phyloP scores from a whole-genome alignment of 805 yeast species.

The Kockiozyma suomiensis region DNA sequence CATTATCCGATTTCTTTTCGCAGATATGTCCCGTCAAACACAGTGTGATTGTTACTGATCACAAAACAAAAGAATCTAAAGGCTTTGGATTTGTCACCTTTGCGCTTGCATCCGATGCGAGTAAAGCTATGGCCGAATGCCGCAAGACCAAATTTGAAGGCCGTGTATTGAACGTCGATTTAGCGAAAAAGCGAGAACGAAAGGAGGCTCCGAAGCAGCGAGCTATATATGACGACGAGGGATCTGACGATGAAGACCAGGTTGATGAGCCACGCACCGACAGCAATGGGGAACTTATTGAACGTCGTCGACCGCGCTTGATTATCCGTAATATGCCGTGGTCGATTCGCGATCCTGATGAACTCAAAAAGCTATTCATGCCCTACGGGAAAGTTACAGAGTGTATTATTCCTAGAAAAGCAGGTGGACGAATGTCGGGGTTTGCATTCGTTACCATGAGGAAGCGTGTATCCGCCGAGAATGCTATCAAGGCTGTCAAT shows the following conservation, averaged over 20 bases:
- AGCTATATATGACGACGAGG: slow-evolving; percentile 23
- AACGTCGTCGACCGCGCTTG: slow-evolving; percentile 74
- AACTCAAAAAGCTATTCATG: slow-evolving; percentile 67
- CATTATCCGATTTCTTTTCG: slow-evolving; percentile 81
- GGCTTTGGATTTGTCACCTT: slow-evolving; percentile 97
- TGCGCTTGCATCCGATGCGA: slow-evolving; percentile 79
- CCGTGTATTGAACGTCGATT: slow-evolving; percentile 70
- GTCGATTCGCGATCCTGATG: slow-evolving; percentile 81
- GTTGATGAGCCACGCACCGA: neutral
- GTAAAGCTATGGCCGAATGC: slow-evolving; percentile 68
- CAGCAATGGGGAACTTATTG: slow-evolving; percentile 50
- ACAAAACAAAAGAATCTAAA: slow-evolving; percentile 67
- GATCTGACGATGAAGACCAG: slow-evolving; percentile 21
- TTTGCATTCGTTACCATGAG: slow-evolving; percentile 94
- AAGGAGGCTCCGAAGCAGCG: slow-evolving; percentile 34
- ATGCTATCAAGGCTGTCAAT: slow-evolving; percentile 72
- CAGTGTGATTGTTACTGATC: slow-evolving; percentile 85
- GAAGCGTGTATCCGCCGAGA: slow-evolving; percentile 72
- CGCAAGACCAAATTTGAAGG: slow-evolving; percentile 67
- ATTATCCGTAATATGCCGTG: slow-evolving; percentile 94
- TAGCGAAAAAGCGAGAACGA: slow-evolving; percentile 92
- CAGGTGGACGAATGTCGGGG: slow-evolving; percentile 88
- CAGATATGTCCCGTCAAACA: slow-evolving; percentile 94
- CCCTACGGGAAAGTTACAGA: slow-evolving; percentile 86
- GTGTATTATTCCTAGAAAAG: slow-evolving; percentile 84